phyloP scores from a whole-genome alignment of 352 stramenopile species.

The Pythium apleroticum region DNA sequence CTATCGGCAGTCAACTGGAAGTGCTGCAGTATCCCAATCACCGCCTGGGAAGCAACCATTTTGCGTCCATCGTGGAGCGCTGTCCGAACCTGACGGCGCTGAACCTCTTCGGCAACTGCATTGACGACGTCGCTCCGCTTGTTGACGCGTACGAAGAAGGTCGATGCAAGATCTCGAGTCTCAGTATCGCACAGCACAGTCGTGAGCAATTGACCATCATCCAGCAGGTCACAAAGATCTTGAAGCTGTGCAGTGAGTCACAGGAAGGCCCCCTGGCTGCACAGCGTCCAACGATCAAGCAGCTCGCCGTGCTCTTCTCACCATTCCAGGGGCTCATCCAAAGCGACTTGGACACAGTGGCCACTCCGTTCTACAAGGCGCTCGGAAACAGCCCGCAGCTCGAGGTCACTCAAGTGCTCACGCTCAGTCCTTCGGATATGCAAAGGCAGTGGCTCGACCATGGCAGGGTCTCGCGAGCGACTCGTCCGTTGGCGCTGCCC shows the following conservation, averaged over 20 bases:
- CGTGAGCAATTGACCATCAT: not conserved
- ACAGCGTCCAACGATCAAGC: too few relatives aligned
- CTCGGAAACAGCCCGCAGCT: too few relatives aligned
- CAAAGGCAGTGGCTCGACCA: too few relatives aligned
- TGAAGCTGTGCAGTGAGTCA: not conserved
- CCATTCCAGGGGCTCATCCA: too few relatives aligned
- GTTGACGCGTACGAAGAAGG: not conserved
- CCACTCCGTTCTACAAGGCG: too few relatives aligned
- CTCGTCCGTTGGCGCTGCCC: not conserved
- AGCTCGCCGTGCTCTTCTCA: too few relatives aligned
- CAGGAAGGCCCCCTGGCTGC: too few relatives aligned
- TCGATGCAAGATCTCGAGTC: conserved; percentile 5
- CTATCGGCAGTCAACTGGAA: conserved; percentile 9
- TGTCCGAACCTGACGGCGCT: conserved; percentile 14
- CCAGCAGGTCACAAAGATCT: not conserved
- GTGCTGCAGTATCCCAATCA: conserved; percentile 6
- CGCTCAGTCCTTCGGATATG: too few relatives aligned
- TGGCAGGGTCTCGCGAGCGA: too few relatives aligned
- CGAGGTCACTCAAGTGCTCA: too few relatives aligned
- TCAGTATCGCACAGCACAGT: conserved; percentile 5
- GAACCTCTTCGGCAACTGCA: conserved; percentile 11
- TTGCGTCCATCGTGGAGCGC: conserved; percentile 1
- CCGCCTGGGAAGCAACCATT: conserved; percentile 4
- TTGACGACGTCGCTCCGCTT: conserved; percentile 7
- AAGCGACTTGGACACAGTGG: too few relatives aligned